Evolutionary conservation across 768 basidiomycete genomes (phyloP).

Genomic region (Epithele typhae): DNA sequence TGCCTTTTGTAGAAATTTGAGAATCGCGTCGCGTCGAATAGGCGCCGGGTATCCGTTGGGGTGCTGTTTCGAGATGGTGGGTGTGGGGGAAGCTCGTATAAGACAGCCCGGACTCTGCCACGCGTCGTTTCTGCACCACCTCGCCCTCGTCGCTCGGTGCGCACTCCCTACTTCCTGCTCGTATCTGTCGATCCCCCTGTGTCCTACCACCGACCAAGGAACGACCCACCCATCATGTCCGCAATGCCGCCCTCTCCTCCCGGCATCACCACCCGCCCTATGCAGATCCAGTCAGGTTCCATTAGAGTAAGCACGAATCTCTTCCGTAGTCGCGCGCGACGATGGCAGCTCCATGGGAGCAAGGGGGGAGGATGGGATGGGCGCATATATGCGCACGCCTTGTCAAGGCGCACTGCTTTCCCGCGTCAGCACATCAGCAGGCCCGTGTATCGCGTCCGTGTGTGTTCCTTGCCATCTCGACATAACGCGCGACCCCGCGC

Average conservation of each 20-base stretch:
- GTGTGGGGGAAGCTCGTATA: conserved; percentile 14
- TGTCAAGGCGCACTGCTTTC: too few species aligned
- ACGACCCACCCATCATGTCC: too few species aligned
- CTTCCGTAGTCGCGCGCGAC: too few species aligned
- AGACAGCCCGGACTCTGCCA: conserved; percentile 1
- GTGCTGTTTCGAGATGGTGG: conserved; percentile 8
- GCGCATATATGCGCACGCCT: background rate
- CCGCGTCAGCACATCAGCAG: too few species aligned
- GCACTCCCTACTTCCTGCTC: conserved; percentile 2
- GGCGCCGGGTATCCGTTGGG: conserved; percentile 17
- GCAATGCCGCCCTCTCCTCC: conserved; percentile 16
- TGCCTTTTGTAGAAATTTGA: conserved; percentile 12
- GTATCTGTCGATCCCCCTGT: too few species aligned
- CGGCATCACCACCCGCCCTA: conserved; percentile 25
- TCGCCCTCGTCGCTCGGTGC: conserved; percentile 5
- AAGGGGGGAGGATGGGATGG: background rate
- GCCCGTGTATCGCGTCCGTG: too few species aligned
- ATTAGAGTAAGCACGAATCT: conserved; percentile 27
- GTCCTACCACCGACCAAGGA: too few species aligned
- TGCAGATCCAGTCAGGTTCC: conserved; percentile 27
- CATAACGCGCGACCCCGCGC: too few species aligned
- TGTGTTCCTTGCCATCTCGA: too few species aligned
- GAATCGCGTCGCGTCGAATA: conserved; percentile 1
- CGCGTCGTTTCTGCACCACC: conserved; percentile 8
- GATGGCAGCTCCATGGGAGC: background rate